Evolutionary conservation across 2,329 filamentous ascomycete genomes (phyloP), one percentile per base, ranked within the genome.

Genomic region (Bipolaris sorokiniana): DNA sequence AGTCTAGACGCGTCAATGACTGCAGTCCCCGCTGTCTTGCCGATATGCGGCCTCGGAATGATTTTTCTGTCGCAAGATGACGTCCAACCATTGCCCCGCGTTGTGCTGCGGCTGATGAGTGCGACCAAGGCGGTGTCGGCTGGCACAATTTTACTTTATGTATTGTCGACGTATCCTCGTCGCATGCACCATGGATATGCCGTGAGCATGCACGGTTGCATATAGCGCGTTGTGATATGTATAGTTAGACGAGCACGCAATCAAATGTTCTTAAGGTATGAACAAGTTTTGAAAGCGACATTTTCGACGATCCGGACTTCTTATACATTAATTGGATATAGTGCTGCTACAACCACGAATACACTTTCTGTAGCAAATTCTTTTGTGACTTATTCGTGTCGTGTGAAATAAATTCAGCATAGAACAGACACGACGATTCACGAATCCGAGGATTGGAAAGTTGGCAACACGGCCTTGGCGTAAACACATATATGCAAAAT

Each of bases 51-150:
- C 33, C 5, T 16, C 22, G 16, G 42, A 16, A 31, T 38, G n/a
- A 38, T 36, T 36, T 38, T 26, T 38, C 22, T 23, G 16, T 48
- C n/a, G 5, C 15, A 18, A 11, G 38, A 48, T 48, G 34, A 48
- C 46, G 46, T 48, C 34, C 46, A 37, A 16, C 33, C 46, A 38
- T n/a, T 48, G 46, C 46, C 46, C 46, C 46, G 46, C 46, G 46
- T 38, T 38, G 33, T 20, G 10, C 34, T 34, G 16, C 44, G 16
- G 26, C 42, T 31, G 26, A 13, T 18, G 45, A 10, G 33, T 23
- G 36, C 18, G 45, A 20, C 20, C 15, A 37, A 37, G 45, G 45
- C 45, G 33, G 45, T 48, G 31, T 37, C 45, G 45, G 33, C 31
- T 20, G 45, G 45, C 33, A 48, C 33, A 16, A 48, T 20, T n/a